Conservation (phyloP, 768 basidiomycete genomes). For the Hydnum rufescens region DNA sequence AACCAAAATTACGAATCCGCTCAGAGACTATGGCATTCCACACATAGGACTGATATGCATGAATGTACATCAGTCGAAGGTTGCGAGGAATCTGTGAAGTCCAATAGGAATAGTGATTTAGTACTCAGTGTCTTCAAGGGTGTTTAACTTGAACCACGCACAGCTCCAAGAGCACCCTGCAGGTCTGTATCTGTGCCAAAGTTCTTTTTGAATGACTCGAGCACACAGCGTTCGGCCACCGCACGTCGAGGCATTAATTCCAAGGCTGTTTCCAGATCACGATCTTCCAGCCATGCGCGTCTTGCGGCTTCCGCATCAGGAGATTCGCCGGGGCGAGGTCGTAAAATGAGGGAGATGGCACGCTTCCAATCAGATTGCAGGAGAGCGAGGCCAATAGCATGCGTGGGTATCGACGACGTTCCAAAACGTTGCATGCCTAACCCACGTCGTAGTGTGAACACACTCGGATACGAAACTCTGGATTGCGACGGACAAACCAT, state of each 20-base stretch:
- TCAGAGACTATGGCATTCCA: slow-evolving; percentile 98
- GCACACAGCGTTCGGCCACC: slow-evolving; percentile 80
- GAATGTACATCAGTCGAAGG: slow-evolving; percentile 90
- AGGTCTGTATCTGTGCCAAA: slow-evolving; percentile 37
- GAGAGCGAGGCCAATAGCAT: slow-evolving; percentile 79
- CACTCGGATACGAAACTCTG: slow-evolving; percentile 1
- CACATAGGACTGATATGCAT: slow-evolving; percentile 95
- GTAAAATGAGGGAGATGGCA: slow-evolving; percentile 66
- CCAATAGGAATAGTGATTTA: slow-evolving; percentile 1
- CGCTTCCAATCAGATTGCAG: slow-evolving; percentile 79
- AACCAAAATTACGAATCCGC: slow-evolving; percentile 61
- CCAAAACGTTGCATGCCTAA: slow-evolving; percentile 97
- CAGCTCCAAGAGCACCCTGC: slow-evolving; percentile 68
- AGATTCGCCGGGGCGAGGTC: slow-evolving; percentile 74
- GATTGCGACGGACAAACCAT: slow-evolving; percentile 31
- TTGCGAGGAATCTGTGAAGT: slow-evolving; percentile 71
- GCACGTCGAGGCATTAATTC: slow-evolving; percentile 75
- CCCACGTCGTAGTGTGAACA: slow-evolving; percentile 3
- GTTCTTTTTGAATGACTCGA: slow-evolving; percentile 71
- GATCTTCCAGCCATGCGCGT: slow-evolving; percentile 73
- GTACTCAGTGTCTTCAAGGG: background rate
- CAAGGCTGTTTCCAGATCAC: slow-evolving; percentile 62
- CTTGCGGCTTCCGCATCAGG: slow-evolving; percentile 73
- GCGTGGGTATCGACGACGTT: slow-evolving; percentile 88
- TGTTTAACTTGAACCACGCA: slow-evolving; percentile 41